phyloP scores from a whole-genome alignment of 441 rosid genomes.

The Geranium incanum region DNA sequence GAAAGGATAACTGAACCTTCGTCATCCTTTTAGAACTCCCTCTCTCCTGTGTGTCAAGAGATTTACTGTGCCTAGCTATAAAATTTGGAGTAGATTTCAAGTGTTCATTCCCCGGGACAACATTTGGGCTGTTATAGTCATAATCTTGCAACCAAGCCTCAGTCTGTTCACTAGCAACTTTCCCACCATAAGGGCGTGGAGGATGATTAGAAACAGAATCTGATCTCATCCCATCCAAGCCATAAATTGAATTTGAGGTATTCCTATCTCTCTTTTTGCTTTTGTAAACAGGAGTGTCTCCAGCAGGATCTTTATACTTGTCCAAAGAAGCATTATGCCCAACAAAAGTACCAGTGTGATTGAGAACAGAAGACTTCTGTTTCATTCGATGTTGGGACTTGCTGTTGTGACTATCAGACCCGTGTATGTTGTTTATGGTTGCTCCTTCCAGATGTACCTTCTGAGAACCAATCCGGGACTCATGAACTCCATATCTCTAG shows the following conservation, averaged over 20 bases:
- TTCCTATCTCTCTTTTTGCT: conserved; percentile 31
- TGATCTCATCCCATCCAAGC: conserved; percentile 37
- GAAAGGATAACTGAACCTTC: conserved; percentile 30
- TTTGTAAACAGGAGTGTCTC: conserved; percentile 32
- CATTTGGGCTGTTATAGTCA: conserved; percentile 23
- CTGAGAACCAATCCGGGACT: conserved; percentile 33
- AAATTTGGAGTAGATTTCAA: conserved; percentile 34
- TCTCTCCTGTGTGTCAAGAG: conserved; percentile 38
- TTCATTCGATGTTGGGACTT: conserved; percentile 36
- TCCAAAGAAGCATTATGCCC: conserved; percentile 33
- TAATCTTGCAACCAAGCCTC: conserved; percentile 28
- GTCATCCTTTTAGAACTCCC: conserved; percentile 32
- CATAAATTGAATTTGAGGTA: conserved; percentile 41
- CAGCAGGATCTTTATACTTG: conserved; percentile 33
- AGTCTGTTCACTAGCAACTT: conserved; percentile 25
- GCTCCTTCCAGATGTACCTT: conserved; percentile 39
- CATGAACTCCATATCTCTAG: conserved; percentile 41
- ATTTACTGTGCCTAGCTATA: conserved; percentile 29
- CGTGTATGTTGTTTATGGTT: conserved; percentile 27
- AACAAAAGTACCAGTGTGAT: conserved; percentile 30
- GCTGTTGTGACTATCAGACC: conserved; percentile 37
- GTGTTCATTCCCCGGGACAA: conserved; percentile 34
- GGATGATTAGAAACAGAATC: conserved; percentile 32
- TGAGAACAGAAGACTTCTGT: conserved; percentile 31
- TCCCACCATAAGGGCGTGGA: conserved; percentile 25